phyloP scores from a whole-genome alignment of 2,329 filamentous ascomycete species.

The Pseudogymnoascus sp. region DNA sequence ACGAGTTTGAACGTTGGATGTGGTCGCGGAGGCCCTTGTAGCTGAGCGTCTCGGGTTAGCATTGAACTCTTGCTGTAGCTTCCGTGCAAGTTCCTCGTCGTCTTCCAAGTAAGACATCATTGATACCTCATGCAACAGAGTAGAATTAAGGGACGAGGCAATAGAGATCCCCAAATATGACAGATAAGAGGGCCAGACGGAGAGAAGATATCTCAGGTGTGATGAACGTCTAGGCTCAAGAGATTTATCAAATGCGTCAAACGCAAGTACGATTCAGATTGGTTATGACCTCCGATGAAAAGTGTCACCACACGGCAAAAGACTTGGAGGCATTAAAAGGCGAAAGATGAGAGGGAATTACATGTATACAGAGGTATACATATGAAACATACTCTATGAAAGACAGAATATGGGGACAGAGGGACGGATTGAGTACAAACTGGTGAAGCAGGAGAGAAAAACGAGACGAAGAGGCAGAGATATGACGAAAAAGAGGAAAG shows the following conservation, averaged over 20 bases:
- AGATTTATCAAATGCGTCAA: neutral
- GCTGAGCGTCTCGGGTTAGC: conserved; percentile 6
- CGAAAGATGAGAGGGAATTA: neutral
- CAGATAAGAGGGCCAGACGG: neutral
- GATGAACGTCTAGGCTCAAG: neutral
- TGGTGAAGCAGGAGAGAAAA: neutral
- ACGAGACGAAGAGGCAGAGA: neutral
- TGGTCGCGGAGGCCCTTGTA: neutral
- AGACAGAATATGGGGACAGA: neutral
- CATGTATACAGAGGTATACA: neutral
- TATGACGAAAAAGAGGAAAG: neutral
- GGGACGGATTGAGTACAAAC: neutral
- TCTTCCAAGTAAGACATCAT: neutral
- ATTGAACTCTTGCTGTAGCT: neutral
- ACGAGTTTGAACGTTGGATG: neutral
- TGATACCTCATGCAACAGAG: neutral
- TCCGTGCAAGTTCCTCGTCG: neutral
- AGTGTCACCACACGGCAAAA: neutral
- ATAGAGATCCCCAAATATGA: neutral
- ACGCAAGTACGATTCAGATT: neutral
- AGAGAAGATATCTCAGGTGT: neutral
- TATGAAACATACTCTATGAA: neutral
- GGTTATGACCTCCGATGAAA: neutral
- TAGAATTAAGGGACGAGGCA: neutral
- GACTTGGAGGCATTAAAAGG: neutral